Evolutionary conservation across 1,284 basidiomycete genomes (phyloP).

Genomic region (Boletus albobrunnescens): DNA sequence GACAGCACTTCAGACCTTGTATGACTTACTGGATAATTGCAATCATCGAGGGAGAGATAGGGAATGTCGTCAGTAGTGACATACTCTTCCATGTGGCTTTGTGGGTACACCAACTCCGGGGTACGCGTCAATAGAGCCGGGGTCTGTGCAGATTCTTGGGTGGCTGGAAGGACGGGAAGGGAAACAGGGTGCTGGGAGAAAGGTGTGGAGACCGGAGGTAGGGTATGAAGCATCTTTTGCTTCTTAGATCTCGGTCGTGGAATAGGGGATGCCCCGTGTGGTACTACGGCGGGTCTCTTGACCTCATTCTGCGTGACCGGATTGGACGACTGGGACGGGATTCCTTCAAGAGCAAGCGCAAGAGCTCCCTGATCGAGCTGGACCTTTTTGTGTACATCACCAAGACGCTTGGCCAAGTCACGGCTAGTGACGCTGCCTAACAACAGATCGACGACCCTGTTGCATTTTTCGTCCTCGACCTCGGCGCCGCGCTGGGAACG

Average conservation of each 20-base stretch:
- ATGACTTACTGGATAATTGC: constrained; percentile 14
- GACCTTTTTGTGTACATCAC: constrained; percentile 1
- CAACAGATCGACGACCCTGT: constrained; percentile 41
- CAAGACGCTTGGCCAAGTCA: constrained; percentile 29
- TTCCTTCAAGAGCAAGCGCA: not conserved
- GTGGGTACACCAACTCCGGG: constrained; percentile 22
- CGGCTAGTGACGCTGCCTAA: constrained; percentile 39
- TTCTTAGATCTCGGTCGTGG: constrained; percentile 9
- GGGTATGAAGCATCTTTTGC: not conserved
- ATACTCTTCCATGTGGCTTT: constrained; percentile 23
- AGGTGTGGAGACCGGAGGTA: not conserved
- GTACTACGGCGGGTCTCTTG: constrained; percentile 8
- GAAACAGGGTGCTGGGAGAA: constrained; percentile 2
- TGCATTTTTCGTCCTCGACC: constrained; percentile 38
- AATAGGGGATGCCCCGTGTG: not conserved
- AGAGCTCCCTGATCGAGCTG: not conserved
- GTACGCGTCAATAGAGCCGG: constrained; percentile 5
- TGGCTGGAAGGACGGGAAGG: not conserved
- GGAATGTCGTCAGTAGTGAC: constrained; percentile 41
- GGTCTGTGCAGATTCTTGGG: not conserved
- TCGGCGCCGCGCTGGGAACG: constrained; percentile 29
- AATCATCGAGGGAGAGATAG: constrained; percentile 33
- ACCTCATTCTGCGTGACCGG: constrained; percentile 1
- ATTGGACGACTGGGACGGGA: not conserved
- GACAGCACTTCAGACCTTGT: not conserved